These are phyloP conservation scores for Saccharomyces hybrid DNA, from an alignment of 1,139 yeast species.

Conservation along the genomic window DNA sequence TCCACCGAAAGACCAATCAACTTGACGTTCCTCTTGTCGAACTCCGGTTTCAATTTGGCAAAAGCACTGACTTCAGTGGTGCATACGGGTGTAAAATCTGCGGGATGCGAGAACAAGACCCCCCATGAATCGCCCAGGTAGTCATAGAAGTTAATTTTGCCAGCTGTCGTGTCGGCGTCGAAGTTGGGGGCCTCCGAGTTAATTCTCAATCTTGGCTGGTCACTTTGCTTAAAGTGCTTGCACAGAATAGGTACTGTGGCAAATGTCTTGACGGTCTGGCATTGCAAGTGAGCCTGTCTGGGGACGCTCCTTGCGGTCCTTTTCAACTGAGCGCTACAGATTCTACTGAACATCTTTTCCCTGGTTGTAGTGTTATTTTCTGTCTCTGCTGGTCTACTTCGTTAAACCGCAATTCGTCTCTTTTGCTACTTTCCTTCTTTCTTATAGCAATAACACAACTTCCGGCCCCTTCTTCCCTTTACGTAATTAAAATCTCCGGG, in stretches of 20 bases:
- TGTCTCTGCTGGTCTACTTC: too few species aligned
- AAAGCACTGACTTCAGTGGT: slow-evolving; percentile 93
- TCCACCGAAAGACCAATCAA: slow-evolving; percentile 82
- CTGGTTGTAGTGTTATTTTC: too few species aligned
- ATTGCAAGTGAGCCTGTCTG: neutral
- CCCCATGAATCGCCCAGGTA: slow-evolving; percentile 78
- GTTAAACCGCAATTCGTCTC: too few species aligned
- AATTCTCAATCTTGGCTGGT: slow-evolving; percentile 61
- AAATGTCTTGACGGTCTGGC: slow-evolving; percentile 11
- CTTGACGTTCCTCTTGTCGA: slow-evolving; percentile 70
- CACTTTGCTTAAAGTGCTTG: slow-evolving; percentile 46
- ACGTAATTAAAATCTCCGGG: neutral
- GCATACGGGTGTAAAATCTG: slow-evolving; percentile 91
- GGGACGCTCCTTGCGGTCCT: neutral
- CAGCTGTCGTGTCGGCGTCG: slow-evolving; percentile 67
- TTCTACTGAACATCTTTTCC: neutral
- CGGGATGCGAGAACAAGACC: slow-evolving; percentile 84
- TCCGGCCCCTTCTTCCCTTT: neutral
- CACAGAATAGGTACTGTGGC: slow-evolving; percentile 22
- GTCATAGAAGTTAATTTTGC: slow-evolving; percentile 73
- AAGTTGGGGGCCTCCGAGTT: slow-evolving; percentile 77
- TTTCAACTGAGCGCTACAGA: neutral
- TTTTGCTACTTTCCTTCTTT: too few species aligned
- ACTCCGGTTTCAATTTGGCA: slow-evolving; percentile 76
- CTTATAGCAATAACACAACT: neutral